Conservation (phyloP, 495 filamentous ascomycete species). For the Podospora anserina region DNA sequence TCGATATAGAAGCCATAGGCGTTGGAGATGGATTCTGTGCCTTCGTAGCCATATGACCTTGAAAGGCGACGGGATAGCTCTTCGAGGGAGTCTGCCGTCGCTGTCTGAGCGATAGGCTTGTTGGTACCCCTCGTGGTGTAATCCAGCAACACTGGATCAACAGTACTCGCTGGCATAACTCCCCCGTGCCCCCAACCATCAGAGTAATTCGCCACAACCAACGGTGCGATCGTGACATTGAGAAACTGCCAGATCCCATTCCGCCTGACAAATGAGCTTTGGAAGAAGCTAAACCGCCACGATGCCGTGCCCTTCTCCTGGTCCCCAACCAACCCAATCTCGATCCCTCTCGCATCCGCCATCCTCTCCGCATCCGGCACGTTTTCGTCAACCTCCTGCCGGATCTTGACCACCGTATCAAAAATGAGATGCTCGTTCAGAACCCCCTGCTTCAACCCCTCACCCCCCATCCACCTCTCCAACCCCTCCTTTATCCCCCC, state of each 20-base stretch:
- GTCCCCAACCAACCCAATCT: conserved; percentile 25
- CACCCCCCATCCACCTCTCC: conserved; percentile 18
- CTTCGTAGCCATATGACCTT: conserved; percentile 21
- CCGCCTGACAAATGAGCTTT: conserved; percentile 14
- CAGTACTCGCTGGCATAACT: conserved; percentile 5
- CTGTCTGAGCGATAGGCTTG: neutral
- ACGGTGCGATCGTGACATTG: conserved; percentile 4
- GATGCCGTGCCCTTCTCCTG: conserved; percentile 7
- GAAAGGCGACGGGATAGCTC: conserved; percentile 21
- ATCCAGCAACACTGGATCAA: conserved; percentile 4
- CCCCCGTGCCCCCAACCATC: conserved; percentile 21
- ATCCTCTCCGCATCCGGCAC: neutral
- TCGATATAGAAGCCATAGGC: conserved; percentile 27
- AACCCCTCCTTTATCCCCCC: conserved; percentile 11
- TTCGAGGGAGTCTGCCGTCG: neutral
- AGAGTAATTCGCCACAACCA: conserved; percentile 19
- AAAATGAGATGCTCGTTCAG: conserved; percentile 26
- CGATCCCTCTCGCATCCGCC: conserved; percentile 18
- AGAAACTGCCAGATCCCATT: conserved; percentile 24
- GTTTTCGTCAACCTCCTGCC: conserved; percentile 3
- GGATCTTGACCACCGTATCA: conserved; percentile 19
- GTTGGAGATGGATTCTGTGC: conserved; percentile 21
- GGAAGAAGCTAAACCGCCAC: conserved; percentile 24
- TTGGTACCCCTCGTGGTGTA: neutral
- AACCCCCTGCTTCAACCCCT: conserved; percentile 19